Evolutionary conservation across 2,329 filamentous ascomycete species (phyloP), one percentile per base, ranked within the genome.

Genomic region (Bipolaris zeicola): DNA sequence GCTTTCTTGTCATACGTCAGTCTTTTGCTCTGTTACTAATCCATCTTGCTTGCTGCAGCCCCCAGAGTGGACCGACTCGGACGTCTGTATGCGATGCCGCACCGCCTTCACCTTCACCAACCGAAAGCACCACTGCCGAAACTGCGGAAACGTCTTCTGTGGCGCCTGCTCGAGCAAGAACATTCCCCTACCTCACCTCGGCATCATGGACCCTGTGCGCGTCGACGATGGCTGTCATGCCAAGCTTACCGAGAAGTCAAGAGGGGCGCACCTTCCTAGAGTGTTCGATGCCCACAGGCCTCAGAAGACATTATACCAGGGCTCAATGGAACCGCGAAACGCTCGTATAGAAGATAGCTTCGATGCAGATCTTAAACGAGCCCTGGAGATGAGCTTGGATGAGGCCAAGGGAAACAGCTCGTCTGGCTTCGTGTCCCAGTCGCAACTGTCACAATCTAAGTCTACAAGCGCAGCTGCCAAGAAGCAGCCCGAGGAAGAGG

Each of bases 41-140:
- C 62, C 38, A 65, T 47, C 24, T 3, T 22, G 8, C 5, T 16
- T 20, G 3, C 52, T 33, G 33, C 67, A 96, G 89, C 95, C 95
- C 8, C 95, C 95, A 0, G 95, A 99, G 78, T 99, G 95, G 95
- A 88, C 89, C 48, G 95, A 99, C 78, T 97, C 94, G 10, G 95
- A 99, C 70, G 94, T 99, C 31, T 99, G 95, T 76, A 97, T 99
- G 92, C 89, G 95, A 73, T 99, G 95, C 76, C 88, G 95, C 66
- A 97, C 94, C 11, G 80, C 92, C 16, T 99, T 99, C 70, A 97
- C 92, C 45, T 97, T 99, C 72, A 99, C 94, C 53, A 99, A 99
- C 76, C 89, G 95, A 70, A 99, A 98, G 75, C 95, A 99, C 74
- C 95, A 99, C 76, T 99, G 95, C 72, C 88, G 95, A 64, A 99